Evolutionary conservation across 2,329 filamentous ascomycete species (phyloP).

Genomic region (Pseudogymnoascus sp.): DNA sequence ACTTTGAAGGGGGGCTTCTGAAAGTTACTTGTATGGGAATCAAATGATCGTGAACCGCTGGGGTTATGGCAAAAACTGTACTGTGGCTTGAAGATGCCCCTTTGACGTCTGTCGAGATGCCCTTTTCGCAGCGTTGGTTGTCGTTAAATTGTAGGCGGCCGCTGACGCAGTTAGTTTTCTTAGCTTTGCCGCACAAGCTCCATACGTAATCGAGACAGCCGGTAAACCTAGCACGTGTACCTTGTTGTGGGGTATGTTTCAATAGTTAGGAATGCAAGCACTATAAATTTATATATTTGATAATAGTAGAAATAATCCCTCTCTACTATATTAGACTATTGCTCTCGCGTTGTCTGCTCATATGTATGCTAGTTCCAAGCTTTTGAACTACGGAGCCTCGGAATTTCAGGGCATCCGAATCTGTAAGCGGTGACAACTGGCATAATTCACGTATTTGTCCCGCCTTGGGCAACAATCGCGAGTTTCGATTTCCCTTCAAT

Average conservation of each 20-base stretch:
- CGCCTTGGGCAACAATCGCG: not conserved
- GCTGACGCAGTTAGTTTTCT: conserved; percentile 7
- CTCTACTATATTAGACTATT: not conserved
- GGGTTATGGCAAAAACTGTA: not conserved
- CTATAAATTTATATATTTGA: not conserved
- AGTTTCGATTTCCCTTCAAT: not conserved
- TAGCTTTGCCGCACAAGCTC: conserved; percentile 7
- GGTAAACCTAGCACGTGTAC: not conserved
- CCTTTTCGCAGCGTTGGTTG: conserved; percentile 3
- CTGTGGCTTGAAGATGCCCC: not conserved
- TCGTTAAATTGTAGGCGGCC: conserved; percentile 5
- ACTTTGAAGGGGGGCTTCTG: not conserved
- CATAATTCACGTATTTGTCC: conserved; percentile 1
- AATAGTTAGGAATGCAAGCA: not conserved
- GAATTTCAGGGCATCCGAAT: not conserved
- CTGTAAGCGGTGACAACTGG: not conserved
- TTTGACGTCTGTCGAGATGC: conserved; percentile 2
- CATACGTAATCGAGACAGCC: conserved; percentile 2
- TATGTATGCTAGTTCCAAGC: not conserved
- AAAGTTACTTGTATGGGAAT: not conserved
- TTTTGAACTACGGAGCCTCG: not conserved
- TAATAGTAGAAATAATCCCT: not conserved
- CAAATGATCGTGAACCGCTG: not conserved
- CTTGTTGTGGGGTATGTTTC: not conserved
- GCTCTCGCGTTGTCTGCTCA: not conserved